Conservation (phyloP, 345 rosid genomes). For the Abelmoschus esculentus region DNA sequence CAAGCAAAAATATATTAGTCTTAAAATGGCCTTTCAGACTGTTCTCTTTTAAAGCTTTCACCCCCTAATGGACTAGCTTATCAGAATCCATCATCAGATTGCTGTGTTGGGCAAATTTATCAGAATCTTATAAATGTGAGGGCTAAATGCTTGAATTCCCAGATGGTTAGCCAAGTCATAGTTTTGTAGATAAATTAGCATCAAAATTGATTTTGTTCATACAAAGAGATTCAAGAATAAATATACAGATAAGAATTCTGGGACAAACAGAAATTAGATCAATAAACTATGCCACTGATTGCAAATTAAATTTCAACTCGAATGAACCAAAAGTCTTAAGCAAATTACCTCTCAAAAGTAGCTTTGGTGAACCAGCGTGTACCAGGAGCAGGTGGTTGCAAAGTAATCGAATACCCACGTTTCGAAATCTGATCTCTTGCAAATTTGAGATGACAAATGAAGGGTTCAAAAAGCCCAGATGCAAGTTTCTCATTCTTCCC, state of each 20-base stretch:
- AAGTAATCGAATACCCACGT: conserved; percentile 81
- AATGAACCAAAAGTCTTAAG: background rate
- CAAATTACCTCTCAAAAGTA: conserved; percentile 63
- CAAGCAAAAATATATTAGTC: background rate
- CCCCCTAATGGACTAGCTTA: conserved; percentile 7
- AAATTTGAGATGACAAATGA: conserved; percentile 64
- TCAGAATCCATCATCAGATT: background rate
- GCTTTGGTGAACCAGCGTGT: conserved; percentile 82
- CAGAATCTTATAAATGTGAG: background rate
- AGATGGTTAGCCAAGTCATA: conserved; percentile 6
- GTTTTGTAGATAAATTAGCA: background rate
- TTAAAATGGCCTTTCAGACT: background rate
- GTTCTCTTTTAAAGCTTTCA: background rate
- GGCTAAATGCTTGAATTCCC: conserved; percentile 1
- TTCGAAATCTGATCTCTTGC: conserved; percentile 71
- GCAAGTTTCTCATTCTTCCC: conserved; percentile 71
- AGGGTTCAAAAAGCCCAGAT: conserved; percentile 74
- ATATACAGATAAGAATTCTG: background rate
- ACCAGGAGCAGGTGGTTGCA: conserved; percentile 42
- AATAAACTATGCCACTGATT: background rate
- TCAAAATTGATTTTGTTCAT: conserved; percentile 1
- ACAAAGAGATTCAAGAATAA: no score
- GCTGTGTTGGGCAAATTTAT: conserved; percentile 6
- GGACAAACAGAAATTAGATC: background rate
- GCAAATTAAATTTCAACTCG: background rate